phyloP scores from a whole-genome alignment of 169 alveolate species.

The Cardiosporidium cionae region DNA sequence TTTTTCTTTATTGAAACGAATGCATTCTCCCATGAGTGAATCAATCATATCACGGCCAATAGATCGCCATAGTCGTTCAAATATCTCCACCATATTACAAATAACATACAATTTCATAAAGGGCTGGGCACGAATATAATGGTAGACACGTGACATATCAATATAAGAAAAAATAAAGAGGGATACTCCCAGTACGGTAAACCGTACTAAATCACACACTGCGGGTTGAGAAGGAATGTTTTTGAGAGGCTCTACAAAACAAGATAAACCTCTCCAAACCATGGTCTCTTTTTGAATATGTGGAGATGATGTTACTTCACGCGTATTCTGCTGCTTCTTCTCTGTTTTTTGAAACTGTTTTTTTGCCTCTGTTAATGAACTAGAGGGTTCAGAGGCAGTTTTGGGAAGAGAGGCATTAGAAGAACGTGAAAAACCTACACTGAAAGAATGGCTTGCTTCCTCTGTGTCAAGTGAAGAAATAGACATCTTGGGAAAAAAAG shows the following conservation, averaged over 20 bases:
- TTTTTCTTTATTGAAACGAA: too few species aligned
- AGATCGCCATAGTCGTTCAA: constrained; percentile 71
- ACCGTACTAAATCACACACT: constrained; percentile 41
- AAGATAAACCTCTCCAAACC: background rate
- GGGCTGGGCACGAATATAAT: constrained; percentile 75
- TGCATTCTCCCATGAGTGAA: constrained; percentile 48
- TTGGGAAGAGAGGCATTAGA: too few species aligned
- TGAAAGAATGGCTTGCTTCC: too few species aligned
- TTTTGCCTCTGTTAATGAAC: too few species aligned
- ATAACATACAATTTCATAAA: constrained; percentile 74
- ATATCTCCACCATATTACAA: constrained; percentile 75
- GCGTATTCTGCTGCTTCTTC: background rate
- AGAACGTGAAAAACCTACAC: too few species aligned
- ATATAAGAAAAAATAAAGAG: constrained; percentile 56
- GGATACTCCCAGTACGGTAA: constrained; percentile 51
- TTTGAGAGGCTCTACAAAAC: background rate
- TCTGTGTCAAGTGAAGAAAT: too few species aligned
- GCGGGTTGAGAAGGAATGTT: background rate
- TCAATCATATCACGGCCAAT: constrained; percentile 74
- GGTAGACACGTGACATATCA: constrained; percentile 74
- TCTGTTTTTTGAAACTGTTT: too few species aligned
- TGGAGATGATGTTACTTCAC: background rate
- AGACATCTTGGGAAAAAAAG: too few species aligned
- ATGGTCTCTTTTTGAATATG: background rate
- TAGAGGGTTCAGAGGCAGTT: too few species aligned